These are phyloP conservation scores for Rhizopus microsporus DNA, from an alignment of 371 early-diverging fungal genomes.

Conservation along the genomic window DNA sequence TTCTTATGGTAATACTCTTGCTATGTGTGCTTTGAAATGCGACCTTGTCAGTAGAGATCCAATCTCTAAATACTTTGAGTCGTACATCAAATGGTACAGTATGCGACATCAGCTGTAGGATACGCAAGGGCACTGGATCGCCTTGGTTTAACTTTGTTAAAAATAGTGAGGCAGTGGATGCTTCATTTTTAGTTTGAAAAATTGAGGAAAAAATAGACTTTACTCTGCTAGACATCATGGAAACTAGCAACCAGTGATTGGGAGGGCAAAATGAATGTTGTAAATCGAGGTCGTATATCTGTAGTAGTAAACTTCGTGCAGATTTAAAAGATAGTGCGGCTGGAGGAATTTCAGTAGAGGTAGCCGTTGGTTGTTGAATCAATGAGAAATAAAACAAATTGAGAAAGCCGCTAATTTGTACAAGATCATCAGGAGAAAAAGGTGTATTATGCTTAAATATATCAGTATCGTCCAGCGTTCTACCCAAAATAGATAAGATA, in stretches of 20 bases:
- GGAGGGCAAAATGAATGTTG: conserved; percentile 71
- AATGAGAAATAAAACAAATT: conserved; percentile 73
- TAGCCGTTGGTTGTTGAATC: conserved; percentile 33
- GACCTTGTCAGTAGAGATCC: conserved; percentile 60
- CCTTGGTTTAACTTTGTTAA: conserved; percentile 45
- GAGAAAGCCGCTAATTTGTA: conserved; percentile 56
- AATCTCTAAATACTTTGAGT: conserved; percentile 78
- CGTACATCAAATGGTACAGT: conserved; percentile 83
- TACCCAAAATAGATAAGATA: conserved; percentile 16
- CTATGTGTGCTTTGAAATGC: conserved; percentile 4
- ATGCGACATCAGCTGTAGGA: conserved; percentile 81
- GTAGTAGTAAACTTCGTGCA: conserved; percentile 67
- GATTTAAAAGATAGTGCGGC: conserved; percentile 50
- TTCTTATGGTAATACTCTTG: conserved; percentile 61
- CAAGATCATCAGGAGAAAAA: conserved; percentile 56
- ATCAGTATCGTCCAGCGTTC: conserved; percentile 83
- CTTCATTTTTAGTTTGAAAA: conserved; percentile 8
- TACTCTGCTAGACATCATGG: conserved; percentile 30
- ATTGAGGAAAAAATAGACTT: conserved; percentile 31
- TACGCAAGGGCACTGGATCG: conserved; percentile 61
- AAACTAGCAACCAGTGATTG: conserved; percentile 72
- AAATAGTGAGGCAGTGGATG: conserved; percentile 19
- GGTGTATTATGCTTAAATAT: conserved; percentile 65
- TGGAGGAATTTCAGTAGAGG: conserved; percentile 26
- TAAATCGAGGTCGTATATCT: conserved; percentile 77